phyloP scores from a whole-genome alignment of 2,329 filamentous ascomycete species.

The Xylariomycetidae sp. region DNA sequence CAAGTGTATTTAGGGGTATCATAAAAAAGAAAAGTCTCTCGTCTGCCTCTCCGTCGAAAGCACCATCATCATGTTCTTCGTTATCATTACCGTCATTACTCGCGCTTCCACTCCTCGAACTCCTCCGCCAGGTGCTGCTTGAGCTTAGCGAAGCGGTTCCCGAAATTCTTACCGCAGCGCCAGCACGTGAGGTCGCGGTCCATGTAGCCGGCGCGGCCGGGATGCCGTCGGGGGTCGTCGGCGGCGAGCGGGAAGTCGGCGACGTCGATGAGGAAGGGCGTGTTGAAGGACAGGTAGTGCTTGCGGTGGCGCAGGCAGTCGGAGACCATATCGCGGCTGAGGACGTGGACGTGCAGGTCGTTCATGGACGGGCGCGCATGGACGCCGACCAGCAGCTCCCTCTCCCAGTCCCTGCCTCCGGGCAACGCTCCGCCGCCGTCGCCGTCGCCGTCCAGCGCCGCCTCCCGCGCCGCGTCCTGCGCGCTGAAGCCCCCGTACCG shows the following conservation, averaged over 20 bases:
- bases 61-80: too few species aligned
- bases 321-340: constrained; percentile 74
- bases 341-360: constrained; percentile 83
- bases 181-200: constrained; percentile 69
- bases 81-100: too few species aligned
- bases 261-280: constrained; percentile 73
- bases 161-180: constrained; percentile 72
- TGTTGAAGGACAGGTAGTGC: constrained; percentile 90
- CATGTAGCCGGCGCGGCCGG: constrained; percentile 51
- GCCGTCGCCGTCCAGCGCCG: constrained; percentile 55
- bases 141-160: constrained; percentile 59
- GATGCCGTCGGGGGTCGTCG: constrained; percentile 58
- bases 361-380: constrained; percentile 89
- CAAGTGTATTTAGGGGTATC: too few species aligned
- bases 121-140: constrained; percentile 60
- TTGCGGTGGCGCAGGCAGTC: constrained; percentile 68
- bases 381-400: constrained; percentile 69
- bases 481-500: constrained; percentile 58
- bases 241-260: constrained; percentile 70
- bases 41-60: background rate
- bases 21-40: too few species aligned
- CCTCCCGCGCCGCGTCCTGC: constrained; percentile 57
- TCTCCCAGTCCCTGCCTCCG: constrained; percentile 68
- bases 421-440: constrained; percentile 53
- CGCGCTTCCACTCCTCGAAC: constrained; percentile 66